Evolutionary conservation across 306 rosid species (phyloP), one percentile per base, ranked within the genome.

Genomic region (Styphnolobium japonicum): DNA sequence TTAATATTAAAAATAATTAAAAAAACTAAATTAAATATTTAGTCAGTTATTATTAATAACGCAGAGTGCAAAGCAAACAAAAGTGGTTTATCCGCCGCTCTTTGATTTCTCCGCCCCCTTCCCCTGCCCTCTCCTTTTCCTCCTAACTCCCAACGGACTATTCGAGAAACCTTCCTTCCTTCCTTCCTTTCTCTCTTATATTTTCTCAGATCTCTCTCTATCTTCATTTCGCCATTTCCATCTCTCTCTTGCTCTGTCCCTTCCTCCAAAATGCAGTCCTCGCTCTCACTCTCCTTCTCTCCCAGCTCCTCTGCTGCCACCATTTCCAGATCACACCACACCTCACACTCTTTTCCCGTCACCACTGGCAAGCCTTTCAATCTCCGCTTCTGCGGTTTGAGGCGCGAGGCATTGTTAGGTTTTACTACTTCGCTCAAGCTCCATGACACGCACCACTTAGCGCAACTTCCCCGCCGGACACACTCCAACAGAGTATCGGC

Each of bases 301-400:
- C 80, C 93, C 36, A 82, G 63, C 75, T 27, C 89, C 43, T 85
- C 91, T 9, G 21, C 84, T 21, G 33, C 87, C 43, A 21, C 89
- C 51, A 6, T 90, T 58, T 83, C 87, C 81, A 81, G 90, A 88
- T 84, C 97, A 77, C 84, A 70, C 46, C 48, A 39, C 68, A 51
- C 56, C 40, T 43, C 67, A 10, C 52, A 51, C 57, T 56, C 81
- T 25, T 37, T 71, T 9, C 79, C 78, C 19, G 4, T 67, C 67
- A 22, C 72, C 45, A 36, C 80, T 1, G 64, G 61, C 8, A 82
- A 61, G 74, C 92, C 89, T 33, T 73, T 85, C 63, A 89, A 89
- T 53, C 93, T 93, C 77, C 93, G 94, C 6, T 93, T 93, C 85
- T 96, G 99, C 73, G 99, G 97, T 15, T 85, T 96, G 53, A 57